Base-by-base conservation (phyloP, 495 filamentous ascomycete species). In the Clavariopsis aquatica region DNA sequence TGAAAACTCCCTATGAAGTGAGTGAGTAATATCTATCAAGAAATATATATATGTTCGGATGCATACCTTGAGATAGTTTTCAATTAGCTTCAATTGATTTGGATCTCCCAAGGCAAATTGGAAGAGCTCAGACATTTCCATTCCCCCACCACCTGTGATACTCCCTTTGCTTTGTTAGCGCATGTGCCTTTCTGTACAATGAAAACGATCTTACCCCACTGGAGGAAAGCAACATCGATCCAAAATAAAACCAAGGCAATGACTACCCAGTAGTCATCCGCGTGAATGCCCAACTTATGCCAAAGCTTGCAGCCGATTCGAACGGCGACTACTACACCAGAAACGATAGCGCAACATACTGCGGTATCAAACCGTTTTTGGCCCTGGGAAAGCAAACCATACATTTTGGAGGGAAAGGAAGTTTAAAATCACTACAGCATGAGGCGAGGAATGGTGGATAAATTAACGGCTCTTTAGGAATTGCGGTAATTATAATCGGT, bases 211-310 rank as follows among this genome's bases (percentile, higher is more conserved):
- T 26, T n/a, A 62, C 59, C 59, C 59, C 59, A 62, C n/a, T 24
- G 36, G 1, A 23, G 47, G 19, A 52, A 8, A 2, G 47, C 27
- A 19, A 24, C 59, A 20, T 22, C 17, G 10, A 20, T 23, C 24
- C 17, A 36, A 26, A 31, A 56, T 4, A 43, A 49, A 3, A 20
- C 23, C 17, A 63, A 34, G 7, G 23, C 52, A 2, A 20, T 47
- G 9, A 63, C 23, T 13, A 63, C 47, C 52, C 51, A 63, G 60
- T 55, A 63, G 43, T 63, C 60, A 49, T 63, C 60, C 7, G 38
- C 17, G 9, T 52, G 47, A 19, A 63, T 17, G 5, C 60, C 60
- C 28, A 45, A 20, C 51, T 63, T 63, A n/a, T 52, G 27, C 60
- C 24, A n/a, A 1, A 46, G 15, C 52, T 63, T 63, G 52, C 51